Evolutionary conservation across 768 basidiomycete species (phyloP).

Genomic region (Mycena galericulata): DNA sequence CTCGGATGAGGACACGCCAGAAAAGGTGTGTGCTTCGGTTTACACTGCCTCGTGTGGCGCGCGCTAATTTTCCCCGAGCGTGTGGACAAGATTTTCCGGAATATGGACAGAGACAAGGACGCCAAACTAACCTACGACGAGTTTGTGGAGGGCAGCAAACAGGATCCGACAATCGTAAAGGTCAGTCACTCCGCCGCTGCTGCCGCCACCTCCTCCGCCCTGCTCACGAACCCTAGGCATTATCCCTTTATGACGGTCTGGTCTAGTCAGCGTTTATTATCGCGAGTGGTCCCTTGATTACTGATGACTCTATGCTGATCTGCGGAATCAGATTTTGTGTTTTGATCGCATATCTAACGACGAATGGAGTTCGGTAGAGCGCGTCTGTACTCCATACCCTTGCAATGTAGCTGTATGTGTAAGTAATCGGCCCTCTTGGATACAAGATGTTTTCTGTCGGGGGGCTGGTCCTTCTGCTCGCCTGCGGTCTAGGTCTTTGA

Average conservation of each 20-base stretch:
- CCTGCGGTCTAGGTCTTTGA: too few relatives aligned
- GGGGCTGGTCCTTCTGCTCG: not conserved
- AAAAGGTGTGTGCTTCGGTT: constrained; percentile 73
- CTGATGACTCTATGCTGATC: constrained; percentile 19
- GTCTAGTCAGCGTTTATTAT: constrained; percentile 62
- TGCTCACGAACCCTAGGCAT: constrained; percentile 65
- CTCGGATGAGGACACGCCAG: constrained; percentile 99
- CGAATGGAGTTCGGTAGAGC: constrained; percentile 22
- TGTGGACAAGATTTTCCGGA: constrained; percentile 97
- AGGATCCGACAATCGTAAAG: constrained; percentile 99
- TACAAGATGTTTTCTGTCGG: constrained; percentile 17
- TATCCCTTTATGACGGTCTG: constrained; percentile 95
- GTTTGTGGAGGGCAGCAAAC: constrained; percentile 98
- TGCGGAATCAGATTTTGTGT: constrained; percentile 22
- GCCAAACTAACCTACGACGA: constrained; percentile 95
- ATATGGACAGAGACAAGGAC: constrained; percentile 97
- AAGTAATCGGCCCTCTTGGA: constrained; percentile 29
- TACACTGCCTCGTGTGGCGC: constrained; percentile 6
- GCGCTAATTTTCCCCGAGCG: constrained; percentile 63
- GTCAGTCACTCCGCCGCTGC: constrained; percentile 54
- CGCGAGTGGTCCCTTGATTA: constrained; percentile 16
- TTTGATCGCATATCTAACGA: constrained; percentile 33
- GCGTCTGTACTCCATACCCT: constrained; percentile 33
- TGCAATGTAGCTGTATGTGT: constrained; percentile 48
- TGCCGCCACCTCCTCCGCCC: constrained; percentile 5